These are phyloP conservation scores for Chenopodium berlandieri DNA, from an alignment of 148 eudicot species.

Conservation along the genomic window DNA sequence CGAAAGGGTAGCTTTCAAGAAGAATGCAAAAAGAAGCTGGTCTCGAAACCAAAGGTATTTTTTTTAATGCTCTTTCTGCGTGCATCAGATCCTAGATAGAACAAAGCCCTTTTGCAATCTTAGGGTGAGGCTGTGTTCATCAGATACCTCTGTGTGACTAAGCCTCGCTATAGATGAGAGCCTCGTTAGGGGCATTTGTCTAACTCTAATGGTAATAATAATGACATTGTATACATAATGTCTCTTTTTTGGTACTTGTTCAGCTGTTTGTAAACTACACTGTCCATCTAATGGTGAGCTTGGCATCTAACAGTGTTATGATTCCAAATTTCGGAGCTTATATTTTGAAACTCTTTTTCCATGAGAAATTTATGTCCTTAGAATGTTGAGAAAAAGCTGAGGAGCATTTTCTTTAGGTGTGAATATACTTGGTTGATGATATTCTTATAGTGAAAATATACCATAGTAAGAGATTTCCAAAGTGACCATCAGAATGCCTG, in stretches of 20 bases:
- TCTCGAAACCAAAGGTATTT: constrained; percentile 64
- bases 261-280: neutral
- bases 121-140: neutral
- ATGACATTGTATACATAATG: neutral
- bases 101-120: neutral
- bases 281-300: neutral
- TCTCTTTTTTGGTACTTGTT: neutral
- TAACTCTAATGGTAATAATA: neutral
- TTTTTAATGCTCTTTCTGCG: neutral
- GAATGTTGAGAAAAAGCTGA: neutral
- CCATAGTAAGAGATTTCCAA: neutral
- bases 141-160: neutral
- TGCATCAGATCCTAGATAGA: neutral
- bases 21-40: constrained; percentile 55
- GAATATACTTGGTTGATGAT: neutral
- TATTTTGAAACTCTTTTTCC: neutral
- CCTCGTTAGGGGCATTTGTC: neutral
- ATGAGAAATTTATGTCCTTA: neutral
- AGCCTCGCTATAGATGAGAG: neutral
- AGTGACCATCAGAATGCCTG: neutral
- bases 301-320: neutral
- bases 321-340: neutral
- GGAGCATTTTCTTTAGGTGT: neutral
- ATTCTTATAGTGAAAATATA: neutral
- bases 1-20: constrained; percentile 61